Percentiles rank a stretch among this genome's conserved stretches.
These are phyloP conservation scores for Hericium coralloides DNA, from an alignment of 768 basidiomycete genomes.

Conservation along the genomic window DNA sequence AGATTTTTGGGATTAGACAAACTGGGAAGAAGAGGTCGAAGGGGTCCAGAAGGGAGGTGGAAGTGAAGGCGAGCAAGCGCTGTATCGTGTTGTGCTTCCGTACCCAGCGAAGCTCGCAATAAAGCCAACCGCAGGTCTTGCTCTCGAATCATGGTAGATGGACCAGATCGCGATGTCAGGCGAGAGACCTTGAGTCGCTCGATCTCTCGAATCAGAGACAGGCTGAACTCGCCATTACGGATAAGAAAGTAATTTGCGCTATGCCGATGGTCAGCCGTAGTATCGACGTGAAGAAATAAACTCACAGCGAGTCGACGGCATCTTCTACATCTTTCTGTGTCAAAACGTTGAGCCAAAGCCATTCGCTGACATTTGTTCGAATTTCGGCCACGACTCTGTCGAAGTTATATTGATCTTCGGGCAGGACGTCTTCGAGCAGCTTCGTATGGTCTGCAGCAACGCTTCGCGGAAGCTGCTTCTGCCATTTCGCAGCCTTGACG, in stretches of 20 bases:
- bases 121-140: slow-evolving; percentile 85
- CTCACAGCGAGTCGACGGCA: slow-evolving; percentile 79
- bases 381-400: slow-evolving; percentile 68
- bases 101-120: slow-evolving; percentile 81
- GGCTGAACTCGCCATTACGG: slow-evolving; percentile 80
- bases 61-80: slow-evolving; percentile 66
- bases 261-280: slow-evolving; percentile 6
- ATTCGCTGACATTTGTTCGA: slow-evolving; percentile 79
- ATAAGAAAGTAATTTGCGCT: slow-evolving; percentile 86
- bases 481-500: slow-evolving; percentile 71
- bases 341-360: slow-evolving; percentile 87
- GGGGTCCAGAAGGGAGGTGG: slow-evolving; percentile 69
- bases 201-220: slow-evolving; percentile 79
- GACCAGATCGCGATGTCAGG: slow-evolving; percentile 54
- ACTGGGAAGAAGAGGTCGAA: slow-evolving; percentile 76
- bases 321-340: slow-evolving; percentile 77
- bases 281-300: slow-evolving; percentile 2
- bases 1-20: slow-evolving; percentile 32
- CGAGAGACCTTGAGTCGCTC: slow-evolving; percentile 77
- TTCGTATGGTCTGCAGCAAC: slow-evolving; percentile 58
- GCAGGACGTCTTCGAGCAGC: slow-evolving; percentile 56
- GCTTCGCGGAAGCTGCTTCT: slow-evolving; percentile 63
- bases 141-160: slow-evolving; percentile 75
- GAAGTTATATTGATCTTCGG: slow-evolving; percentile 70
- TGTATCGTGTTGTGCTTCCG: slow-evolving; percentile 82